These are phyloP conservation scores for Ceratobasidium sp. DNA, from an alignment of 1,284 basidiomycete genomes.

Conservation along the genomic window DNA sequence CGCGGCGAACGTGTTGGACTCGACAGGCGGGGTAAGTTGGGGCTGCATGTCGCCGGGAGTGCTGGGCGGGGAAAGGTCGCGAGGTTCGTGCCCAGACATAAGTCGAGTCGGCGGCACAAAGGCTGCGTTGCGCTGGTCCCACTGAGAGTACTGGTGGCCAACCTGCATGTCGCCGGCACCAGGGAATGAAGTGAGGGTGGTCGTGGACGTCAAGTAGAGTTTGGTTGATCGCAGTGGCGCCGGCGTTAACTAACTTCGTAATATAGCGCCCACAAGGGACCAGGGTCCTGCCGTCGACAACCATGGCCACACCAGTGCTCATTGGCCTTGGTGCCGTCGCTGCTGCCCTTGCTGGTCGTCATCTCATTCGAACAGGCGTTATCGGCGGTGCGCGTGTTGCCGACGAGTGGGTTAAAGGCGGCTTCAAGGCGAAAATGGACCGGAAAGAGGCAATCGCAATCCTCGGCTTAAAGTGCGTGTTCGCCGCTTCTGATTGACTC, in stretches of 20 bases:
- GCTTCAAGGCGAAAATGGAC: slow-evolving; percentile 97
- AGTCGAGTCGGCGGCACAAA: slow-evolving; percentile 37
- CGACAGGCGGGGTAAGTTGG: not conserved
- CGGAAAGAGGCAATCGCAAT: slow-evolving; percentile 91
- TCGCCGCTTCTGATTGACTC: not conserved
- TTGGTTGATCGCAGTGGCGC: slow-evolving; percentile 6
- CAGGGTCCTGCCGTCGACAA: slow-evolving; percentile 38
- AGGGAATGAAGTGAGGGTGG: slow-evolving; percentile 1
- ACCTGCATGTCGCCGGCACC: slow-evolving; percentile 16
- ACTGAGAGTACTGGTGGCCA: slow-evolving; percentile 25
- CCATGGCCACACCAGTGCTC: slow-evolving; percentile 71
- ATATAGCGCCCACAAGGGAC: slow-evolving; percentile 25
- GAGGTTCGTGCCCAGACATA: slow-evolving; percentile 1
- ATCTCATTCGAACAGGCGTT: slow-evolving; percentile 68
- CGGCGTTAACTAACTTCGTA: slow-evolving; percentile 4
- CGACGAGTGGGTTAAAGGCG: slow-evolving; percentile 90
- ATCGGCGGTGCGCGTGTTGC: slow-evolving; percentile 65
- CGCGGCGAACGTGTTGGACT: not conserved
- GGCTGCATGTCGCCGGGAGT: slow-evolving; percentile 11
- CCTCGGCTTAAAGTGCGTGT: slow-evolving; percentile 87
- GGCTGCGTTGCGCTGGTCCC: slow-evolving; percentile 39
- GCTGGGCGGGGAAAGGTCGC: slow-evolving; percentile 32
- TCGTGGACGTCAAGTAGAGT: slow-evolving; percentile 20
- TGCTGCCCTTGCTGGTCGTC: slow-evolving; percentile 80
- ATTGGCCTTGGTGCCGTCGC: slow-evolving; percentile 83